Conservation (phyloP, 2,329 filamentous ascomycete species). For the Fusarium duplospermum region DNA sequence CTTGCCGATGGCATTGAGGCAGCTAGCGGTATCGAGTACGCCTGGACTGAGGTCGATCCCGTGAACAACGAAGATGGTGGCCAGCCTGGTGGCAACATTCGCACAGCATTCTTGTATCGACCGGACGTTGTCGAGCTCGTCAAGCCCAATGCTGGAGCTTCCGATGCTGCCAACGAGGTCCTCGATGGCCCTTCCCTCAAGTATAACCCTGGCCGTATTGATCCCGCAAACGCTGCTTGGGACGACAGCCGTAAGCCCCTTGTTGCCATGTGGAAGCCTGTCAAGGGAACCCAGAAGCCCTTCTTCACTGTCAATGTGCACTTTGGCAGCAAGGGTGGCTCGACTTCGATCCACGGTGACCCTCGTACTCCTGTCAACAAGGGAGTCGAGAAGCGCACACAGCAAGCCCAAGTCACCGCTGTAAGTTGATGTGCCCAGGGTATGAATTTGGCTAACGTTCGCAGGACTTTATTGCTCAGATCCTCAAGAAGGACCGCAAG, state of each 20-base stretch:
- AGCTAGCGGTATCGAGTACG: constrained; percentile 65
- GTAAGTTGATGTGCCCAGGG: constrained; percentile 50
- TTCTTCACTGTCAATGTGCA: constrained; percentile 82
- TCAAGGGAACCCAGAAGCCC: constrained; percentile 60
- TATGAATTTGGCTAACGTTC: background rate
- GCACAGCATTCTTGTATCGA: constrained; percentile 76
- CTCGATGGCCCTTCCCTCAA: constrained; percentile 66
- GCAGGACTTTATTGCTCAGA: constrained; percentile 65
- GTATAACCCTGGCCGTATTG: constrained; percentile 77
- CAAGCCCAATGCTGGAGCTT: constrained; percentile 66
- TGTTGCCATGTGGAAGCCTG: constrained; percentile 72
- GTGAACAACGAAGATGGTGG: constrained; percentile 73
- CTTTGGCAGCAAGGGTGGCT: constrained; percentile 74
- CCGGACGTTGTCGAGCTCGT: constrained; percentile 68
- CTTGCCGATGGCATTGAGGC: constrained; percentile 64
- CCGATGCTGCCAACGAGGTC: constrained; percentile 67
- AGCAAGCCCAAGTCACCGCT: constrained; percentile 69
- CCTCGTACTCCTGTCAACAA: constrained; percentile 74
- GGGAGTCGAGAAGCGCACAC: constrained; percentile 66
- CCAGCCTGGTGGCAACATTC: constrained; percentile 77
- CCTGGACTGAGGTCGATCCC: constrained; percentile 70
- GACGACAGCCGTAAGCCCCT: constrained; percentile 73
- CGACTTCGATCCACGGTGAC: constrained; percentile 73
- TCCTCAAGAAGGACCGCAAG: constrained; percentile 66
- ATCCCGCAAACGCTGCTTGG: constrained; percentile 71